These are phyloP conservation scores for Metschnikowia shivogae DNA, from an alignment of 805 yeast genomes.

Conservation along the genomic window DNA sequence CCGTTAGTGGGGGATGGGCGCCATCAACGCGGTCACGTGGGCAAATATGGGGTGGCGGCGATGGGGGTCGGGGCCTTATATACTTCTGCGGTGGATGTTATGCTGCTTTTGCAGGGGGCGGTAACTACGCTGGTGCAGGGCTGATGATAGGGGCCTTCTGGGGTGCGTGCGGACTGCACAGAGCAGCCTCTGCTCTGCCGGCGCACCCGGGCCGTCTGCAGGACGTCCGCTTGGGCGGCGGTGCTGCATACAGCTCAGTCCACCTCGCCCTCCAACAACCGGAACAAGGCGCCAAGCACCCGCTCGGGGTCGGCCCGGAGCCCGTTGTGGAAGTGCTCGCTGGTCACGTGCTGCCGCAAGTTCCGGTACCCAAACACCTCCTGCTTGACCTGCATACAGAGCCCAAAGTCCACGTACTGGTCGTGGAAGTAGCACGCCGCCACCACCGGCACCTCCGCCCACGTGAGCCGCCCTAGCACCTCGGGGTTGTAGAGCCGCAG, in stretches of 20 bases:
- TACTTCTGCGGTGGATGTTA: too few relatives aligned
- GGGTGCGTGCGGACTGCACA: too few relatives aligned
- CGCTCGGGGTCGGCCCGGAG: conserved; percentile 37
- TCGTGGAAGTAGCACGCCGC: conserved; percentile 48
- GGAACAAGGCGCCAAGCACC: conserved; percentile 39
- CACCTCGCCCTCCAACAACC: conserved; percentile 36
- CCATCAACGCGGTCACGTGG: too few relatives aligned
- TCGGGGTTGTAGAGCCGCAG: conserved; percentile 32
- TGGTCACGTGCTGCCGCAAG: conserved; percentile 40
- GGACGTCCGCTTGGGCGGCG: too few relatives aligned
- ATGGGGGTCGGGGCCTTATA: too few relatives aligned
- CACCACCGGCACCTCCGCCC: conserved; percentile 40
- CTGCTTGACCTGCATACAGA: conserved; percentile 35
- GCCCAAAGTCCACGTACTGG: conserved; percentile 48
- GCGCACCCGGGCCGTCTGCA: too few relatives aligned
- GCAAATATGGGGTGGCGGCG: too few relatives aligned
- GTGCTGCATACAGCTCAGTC: conserved; percentile 20
- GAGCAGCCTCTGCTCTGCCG: too few relatives aligned
- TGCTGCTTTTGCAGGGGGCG: too few relatives aligned
- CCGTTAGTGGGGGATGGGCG: too few relatives aligned
- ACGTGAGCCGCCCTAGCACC: conserved; percentile 26
- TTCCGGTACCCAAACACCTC: conserved; percentile 32
- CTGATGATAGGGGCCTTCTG: too few relatives aligned
- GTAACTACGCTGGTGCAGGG: too few relatives aligned
- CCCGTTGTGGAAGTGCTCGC: conserved; percentile 51